Conservation (phyloP, 176 grass and related monocot species). For the Otatea glauca region DNA sequence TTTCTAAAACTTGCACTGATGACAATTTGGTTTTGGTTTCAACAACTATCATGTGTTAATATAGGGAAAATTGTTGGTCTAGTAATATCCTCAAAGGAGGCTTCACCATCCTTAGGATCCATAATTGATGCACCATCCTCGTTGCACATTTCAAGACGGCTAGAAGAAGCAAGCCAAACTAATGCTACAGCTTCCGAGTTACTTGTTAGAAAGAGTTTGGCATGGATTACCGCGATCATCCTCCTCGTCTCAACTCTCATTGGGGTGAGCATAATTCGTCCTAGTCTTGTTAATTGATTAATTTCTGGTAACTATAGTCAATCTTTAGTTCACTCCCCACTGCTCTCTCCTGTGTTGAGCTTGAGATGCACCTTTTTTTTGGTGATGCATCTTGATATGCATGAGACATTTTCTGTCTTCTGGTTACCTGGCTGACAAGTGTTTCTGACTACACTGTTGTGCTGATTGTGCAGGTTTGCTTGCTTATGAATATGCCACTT, state of each 20-base stretch:
- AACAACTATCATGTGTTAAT: conserved; percentile 19
- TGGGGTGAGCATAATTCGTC: conserved; percentile 65
- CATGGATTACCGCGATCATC: conserved; percentile 94
- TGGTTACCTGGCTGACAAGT: neutral
- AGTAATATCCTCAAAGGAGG: conserved; percentile 59
- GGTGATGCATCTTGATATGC: too few relatives aligned
- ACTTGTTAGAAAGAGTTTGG: conserved; percentile 75
- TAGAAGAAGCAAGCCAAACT: conserved; percentile 66
- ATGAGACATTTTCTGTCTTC: neutral
- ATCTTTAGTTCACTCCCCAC: neutral
- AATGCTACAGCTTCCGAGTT: conserved; percentile 41
- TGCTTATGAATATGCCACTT: conserved; percentile 85
- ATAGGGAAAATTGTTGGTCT: conserved; percentile 84
- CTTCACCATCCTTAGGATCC: conserved; percentile 46
- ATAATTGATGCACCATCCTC: conserved; percentile 69
- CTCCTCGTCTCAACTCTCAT: conserved; percentile 86
- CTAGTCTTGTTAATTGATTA: neutral
- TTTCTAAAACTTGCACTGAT: neutral
- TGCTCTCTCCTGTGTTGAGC: neutral
- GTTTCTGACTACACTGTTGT: conserved; percentile 11
- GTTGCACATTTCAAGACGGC: conserved; percentile 65
- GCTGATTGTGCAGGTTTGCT: conserved; percentile 67
- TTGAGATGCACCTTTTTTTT: neutral
- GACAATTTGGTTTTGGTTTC: neutral
- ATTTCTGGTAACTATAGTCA: neutral